Conservation (phyloP, 306 rosid species). For the Quercus gilva region DNA sequence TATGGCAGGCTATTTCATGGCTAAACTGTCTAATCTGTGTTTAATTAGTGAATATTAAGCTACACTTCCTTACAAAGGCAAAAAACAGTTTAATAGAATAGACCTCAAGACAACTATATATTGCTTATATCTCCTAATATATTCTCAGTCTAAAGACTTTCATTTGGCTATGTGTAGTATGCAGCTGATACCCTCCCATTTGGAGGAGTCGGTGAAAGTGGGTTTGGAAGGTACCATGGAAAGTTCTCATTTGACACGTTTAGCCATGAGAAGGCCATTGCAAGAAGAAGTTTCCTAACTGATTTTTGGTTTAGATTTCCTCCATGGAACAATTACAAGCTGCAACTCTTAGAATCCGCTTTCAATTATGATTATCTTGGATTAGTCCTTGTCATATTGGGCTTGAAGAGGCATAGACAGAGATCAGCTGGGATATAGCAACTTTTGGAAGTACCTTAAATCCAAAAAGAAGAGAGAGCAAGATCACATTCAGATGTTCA, state of each 20-base stretch:
- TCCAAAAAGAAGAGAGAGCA: neutral
- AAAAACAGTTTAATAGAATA: neutral
- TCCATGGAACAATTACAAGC: constrained; percentile 66
- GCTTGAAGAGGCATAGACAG: constrained; percentile 42
- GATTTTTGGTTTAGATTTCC: constrained; percentile 83
- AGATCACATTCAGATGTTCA: too few relatives aligned
- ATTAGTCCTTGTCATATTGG: constrained; percentile 44
- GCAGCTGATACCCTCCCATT: constrained; percentile 63
- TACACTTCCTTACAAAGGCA: too few relatives aligned
- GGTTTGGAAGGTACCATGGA: constrained; percentile 72
- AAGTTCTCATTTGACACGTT: constrained; percentile 75
- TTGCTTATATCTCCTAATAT: neutral
- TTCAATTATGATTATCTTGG: constrained; percentile 52
- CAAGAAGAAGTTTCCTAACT: constrained; percentile 46
- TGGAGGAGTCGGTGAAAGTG: constrained; percentile 84
- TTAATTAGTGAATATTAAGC: neutral
- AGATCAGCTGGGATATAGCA: neutral
- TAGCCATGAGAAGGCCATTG: constrained; percentile 58
- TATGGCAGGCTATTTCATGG: too few relatives aligned
- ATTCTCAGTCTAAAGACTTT: neutral
- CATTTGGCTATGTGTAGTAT: constrained; percentile 37
- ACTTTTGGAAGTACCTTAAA: neutral
- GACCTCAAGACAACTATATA: neutral
- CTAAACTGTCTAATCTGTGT: neutral
- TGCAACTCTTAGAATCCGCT: constrained; percentile 50